These are phyloP conservation scores for Arabidopsis lyrata DNA, from an alignment of 441 rosid species.

Conservation along the genomic window DNA sequence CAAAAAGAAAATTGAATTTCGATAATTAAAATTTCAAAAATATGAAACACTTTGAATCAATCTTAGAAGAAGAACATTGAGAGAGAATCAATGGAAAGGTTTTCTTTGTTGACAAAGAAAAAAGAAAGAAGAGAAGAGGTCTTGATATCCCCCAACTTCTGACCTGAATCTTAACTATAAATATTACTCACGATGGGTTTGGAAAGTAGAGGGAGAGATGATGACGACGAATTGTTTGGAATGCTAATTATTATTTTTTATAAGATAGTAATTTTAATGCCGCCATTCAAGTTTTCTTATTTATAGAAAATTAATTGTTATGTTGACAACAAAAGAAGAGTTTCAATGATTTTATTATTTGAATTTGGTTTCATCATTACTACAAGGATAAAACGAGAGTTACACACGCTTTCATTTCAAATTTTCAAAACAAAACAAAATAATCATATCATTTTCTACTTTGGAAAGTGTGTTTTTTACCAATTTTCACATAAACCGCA, in stretches of 20 bases:
- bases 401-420: constrained; percentile 32
- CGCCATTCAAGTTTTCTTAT: constrained; percentile 8
- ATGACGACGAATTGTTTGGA: constrained; percentile 32
- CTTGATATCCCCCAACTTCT: constrained; percentile 62
- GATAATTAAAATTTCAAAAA: background rate
- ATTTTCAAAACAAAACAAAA: constrained; percentile 13
- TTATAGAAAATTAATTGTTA: background rate
- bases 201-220: constrained; percentile 40
- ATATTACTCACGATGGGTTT: constrained; percentile 41
- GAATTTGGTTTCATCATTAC: constrained; percentile 21
- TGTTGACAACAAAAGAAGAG: constrained; percentile 19
- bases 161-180: constrained; percentile 82
- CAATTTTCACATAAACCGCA: background rate
- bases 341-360: background rate
- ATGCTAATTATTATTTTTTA: constrained; percentile 21
- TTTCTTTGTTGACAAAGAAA: constrained; percentile 41
- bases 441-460: background rate
- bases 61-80: constrained; percentile 30
- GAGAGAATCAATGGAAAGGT: constrained; percentile 20
- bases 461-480: background rate
- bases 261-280: constrained; percentile 15
- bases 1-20: background rate
- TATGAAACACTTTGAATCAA: constrained; percentile 15
- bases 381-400: constrained; percentile 18
- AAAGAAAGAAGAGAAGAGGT: constrained; percentile 31